Percentiles rank a stretch among this genome's conserved stretches.
Conservation (phyloP, 228 moss, liverwort and hornwort genomes). For the Sphagnum magellanicum region DNA sequence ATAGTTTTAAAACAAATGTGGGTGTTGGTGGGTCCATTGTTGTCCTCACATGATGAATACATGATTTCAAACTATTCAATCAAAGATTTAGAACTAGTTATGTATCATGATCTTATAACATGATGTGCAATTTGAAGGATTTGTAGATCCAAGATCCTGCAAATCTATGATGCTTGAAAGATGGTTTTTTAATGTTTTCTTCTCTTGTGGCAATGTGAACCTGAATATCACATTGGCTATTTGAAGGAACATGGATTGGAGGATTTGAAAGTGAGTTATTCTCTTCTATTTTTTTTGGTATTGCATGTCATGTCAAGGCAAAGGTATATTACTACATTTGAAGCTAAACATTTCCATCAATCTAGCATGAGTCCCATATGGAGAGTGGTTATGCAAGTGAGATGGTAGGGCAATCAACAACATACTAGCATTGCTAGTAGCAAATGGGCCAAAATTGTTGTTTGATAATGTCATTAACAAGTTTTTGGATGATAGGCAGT, state of each 20-base stretch:
- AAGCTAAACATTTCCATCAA: background rate
- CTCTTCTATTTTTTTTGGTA: no score
- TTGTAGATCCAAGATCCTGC: no score
- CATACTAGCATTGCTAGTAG: conserved; percentile 56
- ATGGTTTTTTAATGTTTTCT: no score
- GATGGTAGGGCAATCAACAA: conserved; percentile 61
- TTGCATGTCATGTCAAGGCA: no score
- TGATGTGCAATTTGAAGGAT: no score
- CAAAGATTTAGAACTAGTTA: no score
- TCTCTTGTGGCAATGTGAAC: conserved; percentile 51
- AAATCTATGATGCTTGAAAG: no score
- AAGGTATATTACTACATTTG: background rate
- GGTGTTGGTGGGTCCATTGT: no score
- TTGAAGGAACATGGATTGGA: conserved; percentile 70
- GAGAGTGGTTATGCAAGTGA: conserved; percentile 77
- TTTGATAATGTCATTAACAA: conserved; percentile 63
- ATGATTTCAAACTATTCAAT: no score
- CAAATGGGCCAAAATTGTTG: conserved; percentile 69
- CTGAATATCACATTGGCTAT: conserved; percentile 83
- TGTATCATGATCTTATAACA: no score
- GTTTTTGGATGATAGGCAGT: conserved; percentile 46
- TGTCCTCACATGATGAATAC: no score
- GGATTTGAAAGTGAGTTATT: conserved; percentile 48
- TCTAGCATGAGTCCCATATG: conserved; percentile 71
- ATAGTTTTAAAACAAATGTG: no score